Base-by-base conservation (phyloP, 345 rosid species). In the Populus deltoides region DNA sequence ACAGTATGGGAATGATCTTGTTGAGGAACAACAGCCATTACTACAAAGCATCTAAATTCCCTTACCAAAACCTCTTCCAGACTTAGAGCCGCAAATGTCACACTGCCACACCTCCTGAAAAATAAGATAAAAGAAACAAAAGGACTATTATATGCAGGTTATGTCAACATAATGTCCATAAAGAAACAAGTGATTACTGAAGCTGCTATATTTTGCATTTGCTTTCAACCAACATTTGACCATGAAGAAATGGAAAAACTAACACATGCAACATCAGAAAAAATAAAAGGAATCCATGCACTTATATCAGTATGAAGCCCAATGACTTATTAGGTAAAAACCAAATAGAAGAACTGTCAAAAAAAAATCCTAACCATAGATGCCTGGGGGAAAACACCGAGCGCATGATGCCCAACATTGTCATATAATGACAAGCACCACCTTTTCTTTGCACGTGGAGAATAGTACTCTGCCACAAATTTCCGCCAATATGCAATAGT, bases 11-110 rank as follows among this genome's bases (percentile, higher is more conserved):
- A 6, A 43, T 31, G 43, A 59, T 39, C 8, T 4, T 20, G 24
- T 36, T 25, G 15, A 61, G 45, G 45, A 27, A 72, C 6, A 38
- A 43, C 59, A 71, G 35, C 13, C 10, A 79, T 27, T 18, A 55
- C 12, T 25, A 72, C 20, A 75, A 68, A 72, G 61, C 18, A 78
- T 59, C 25, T 6, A 33, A 78, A 16, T 68, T 77, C 77, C 74
- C 93, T 90, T 90, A 96, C 99, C 99, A 85, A 96, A 96, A 70
- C 99, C 99, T 87, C 93, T 93, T 81, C 99, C 99, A 70, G 98
- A 93, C 83, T 92, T 93, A 55, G 92, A 90, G 24, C 90, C 89
- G 81, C 98, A 96, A 71, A 96, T 89, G 70, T 96, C 97, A 79
- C 99, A 96, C 75, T 96, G 98, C 99, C 99, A 93, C 35, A 87